Base-by-base conservation (phyloP, 176 grass and related monocot genomes). In the Oryza meyeriana region DNA sequence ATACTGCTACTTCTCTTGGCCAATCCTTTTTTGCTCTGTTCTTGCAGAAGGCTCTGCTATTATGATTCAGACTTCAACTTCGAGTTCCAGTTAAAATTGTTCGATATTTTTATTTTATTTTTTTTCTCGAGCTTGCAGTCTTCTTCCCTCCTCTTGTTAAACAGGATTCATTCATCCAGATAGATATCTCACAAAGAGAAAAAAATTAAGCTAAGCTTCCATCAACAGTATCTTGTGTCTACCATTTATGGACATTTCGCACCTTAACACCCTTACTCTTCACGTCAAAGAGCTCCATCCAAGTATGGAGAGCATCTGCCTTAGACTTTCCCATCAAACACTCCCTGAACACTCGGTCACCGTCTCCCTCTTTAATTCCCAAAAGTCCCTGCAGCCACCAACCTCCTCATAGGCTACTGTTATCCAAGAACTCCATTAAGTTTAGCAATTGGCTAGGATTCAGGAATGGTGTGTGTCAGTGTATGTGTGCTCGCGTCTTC, bases 321-420 rank as follows among this genome's bases (percentile, higher is more conserved):
- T 75, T 61, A 45, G 70, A 62, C 63, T 81, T 76, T 29, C 26
- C 66, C 84, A 80, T 74, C 81, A 69, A 75, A 61, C 47, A 61
- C 68, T 88, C 35, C 45, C 76, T 31, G 16, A 32, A 69, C 81
- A 84, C 61, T 73, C 61, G 65, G 87, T 70, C 77, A 41, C 70
- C 52, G 64, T 64, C 55, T 13, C 82, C 77, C 25, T 89, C 79
- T 89, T 82, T 82, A 90, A 82, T 82, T 82, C 66, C 74, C 39
- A 50, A 90, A 89, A 86, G 66, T 39, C 34, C 57, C 57, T 36
- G 50, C 64, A 25, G 52, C 78, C 64, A 76, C 83, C 72, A 77
- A 78, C 83, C 77, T 52, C 42, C 20, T 80, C 39, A 25, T 79
- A 44, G 7, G 47, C 34, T 26, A 22, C 61, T n/a, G 79, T 65